A percentile compares a stretch with the other conserved stretches of the same genome.
Conservation (phyloP, 257 asterid genomes). For the Solanum chilense region DNA sequence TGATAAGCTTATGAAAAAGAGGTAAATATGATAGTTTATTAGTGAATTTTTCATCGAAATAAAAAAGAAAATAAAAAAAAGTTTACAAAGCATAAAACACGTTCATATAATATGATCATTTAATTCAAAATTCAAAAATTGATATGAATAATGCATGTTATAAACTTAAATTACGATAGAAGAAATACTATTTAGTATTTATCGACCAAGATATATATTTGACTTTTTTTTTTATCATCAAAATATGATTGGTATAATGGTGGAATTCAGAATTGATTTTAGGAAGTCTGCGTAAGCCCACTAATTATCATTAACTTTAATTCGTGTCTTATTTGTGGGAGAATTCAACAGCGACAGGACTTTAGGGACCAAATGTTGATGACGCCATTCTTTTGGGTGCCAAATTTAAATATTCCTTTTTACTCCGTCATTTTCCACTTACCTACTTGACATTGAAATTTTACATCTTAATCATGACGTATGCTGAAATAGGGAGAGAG, state of each 20-base stretch:
- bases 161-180: not conserved
- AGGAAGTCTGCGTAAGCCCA: not conserved
- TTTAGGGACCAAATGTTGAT: not conserved
- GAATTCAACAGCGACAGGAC: not conserved
- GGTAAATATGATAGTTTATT: not conserved
- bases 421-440: conserved; percentile 1
- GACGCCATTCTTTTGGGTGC: conserved; percentile 6
- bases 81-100: not conserved
- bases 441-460: conserved; percentile 2
- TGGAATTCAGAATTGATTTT: not conserved
- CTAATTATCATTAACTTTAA: not conserved
- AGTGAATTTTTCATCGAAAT: not conserved
- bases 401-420: not conserved
- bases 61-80: not conserved
- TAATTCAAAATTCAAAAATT: not conserved
- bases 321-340: not conserved
- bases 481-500: no score
- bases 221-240: not conserved
- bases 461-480: not conserved
- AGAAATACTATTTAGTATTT: not conserved
- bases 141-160: no score
- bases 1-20: not conserved
- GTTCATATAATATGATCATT: not conserved
- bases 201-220: not conserved
- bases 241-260: not conserved